Conservation (phyloP, 805 yeast species). For the Lachancea meyersii region DNA sequence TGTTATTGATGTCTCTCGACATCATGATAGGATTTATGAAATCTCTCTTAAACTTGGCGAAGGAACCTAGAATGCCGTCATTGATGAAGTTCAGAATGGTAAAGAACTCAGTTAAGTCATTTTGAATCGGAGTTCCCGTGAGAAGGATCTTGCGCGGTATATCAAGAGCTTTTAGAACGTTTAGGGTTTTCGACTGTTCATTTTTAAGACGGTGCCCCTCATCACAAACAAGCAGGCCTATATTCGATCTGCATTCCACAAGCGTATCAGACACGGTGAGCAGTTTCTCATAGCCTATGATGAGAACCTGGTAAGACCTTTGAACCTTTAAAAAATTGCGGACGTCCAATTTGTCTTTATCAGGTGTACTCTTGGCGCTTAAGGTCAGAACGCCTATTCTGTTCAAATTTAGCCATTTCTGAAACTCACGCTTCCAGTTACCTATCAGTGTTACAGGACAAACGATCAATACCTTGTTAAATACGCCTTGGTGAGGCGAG, state of each 20-base stretch:
- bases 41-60: constrained; percentile 50
- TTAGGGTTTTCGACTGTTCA: constrained; percentile 62
- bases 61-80: constrained; percentile 72
- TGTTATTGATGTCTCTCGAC: constrained; percentile 59
- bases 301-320: constrained; percentile 71
- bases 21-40: constrained; percentile 65
- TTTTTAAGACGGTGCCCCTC: constrained; percentile 92
- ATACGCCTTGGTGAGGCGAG: constrained; percentile 32
- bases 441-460: constrained; percentile 87
- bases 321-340: constrained; percentile 53
- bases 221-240: constrained; percentile 81
- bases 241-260: constrained; percentile 32
- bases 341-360: constrained; percentile 52
- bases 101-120: constrained; percentile 78
- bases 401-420: constrained; percentile 74
- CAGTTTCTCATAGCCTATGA: constrained; percentile 84
- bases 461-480: constrained; percentile 63
- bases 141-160: constrained; percentile 56
- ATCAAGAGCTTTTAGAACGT: constrained; percentile 50
- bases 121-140: constrained; percentile 92
- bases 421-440: constrained; percentile 86
- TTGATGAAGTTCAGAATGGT: constrained; percentile 76
- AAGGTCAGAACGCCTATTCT: constrained; percentile 62
- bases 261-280: constrained; percentile 48
- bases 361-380: constrained; percentile 42